phyloP scores from a whole-genome alignment of 768 basidiomycete species.

The Royoungia palumana region DNA sequence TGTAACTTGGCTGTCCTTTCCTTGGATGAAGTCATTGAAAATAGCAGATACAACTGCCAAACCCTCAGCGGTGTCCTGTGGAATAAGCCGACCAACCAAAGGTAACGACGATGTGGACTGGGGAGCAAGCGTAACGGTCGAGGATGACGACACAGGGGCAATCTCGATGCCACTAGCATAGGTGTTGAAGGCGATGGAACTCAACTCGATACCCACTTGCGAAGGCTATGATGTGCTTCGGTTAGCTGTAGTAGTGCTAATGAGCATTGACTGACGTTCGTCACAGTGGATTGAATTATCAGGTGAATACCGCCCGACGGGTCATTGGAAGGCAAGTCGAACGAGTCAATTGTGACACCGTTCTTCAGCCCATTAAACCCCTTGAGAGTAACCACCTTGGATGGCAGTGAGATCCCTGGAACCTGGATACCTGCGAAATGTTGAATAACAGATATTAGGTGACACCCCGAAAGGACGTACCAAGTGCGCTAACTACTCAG shows the following conservation, averaged over 20 bases:
- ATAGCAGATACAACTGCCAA: constrained; percentile 57
- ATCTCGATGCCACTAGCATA: constrained; percentile 52
- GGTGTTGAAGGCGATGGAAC: constrained; percentile 58
- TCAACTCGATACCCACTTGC: constrained; percentile 68
- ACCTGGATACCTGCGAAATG: constrained; percentile 50
- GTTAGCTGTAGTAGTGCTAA: constrained; percentile 3
- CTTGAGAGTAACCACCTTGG: constrained; percentile 59
- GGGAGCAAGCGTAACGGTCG: constrained; percentile 53
- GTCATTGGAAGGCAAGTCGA: constrained; percentile 69
- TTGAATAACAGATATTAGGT: background rate
- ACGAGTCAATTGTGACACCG: constrained; percentile 60
- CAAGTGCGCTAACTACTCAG: constrained; percentile 52
- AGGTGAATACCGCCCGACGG: constrained; percentile 69
- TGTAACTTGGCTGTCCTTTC: constrained; percentile 54
- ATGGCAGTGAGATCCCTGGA: constrained; percentile 48
- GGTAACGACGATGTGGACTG: constrained; percentile 48
- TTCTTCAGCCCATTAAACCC: constrained; percentile 68
- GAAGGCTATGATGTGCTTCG: constrained; percentile 47
- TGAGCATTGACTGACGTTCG: constrained; percentile 46
- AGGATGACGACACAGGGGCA: constrained; percentile 52
- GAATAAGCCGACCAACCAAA: constrained; percentile 61
- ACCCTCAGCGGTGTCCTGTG: constrained; percentile 50
- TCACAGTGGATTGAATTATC: constrained; percentile 55
- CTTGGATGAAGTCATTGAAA: constrained; percentile 72
- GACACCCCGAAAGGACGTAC: constrained; percentile 28